Base-by-base conservation (phyloP, 306 rosid genomes). In the Vigna mungo region DNA sequence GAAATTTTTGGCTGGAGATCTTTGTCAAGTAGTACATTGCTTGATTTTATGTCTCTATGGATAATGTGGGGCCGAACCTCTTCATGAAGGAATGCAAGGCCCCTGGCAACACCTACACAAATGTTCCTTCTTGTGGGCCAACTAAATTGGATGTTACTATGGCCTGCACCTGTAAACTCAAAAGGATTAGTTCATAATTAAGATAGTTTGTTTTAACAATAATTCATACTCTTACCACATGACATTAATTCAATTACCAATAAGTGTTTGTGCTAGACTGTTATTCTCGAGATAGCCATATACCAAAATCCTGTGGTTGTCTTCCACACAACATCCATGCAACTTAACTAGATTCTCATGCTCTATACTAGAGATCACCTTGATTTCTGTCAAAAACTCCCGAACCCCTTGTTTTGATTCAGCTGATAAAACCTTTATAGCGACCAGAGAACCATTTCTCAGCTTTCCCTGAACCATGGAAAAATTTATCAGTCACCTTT, bases 281-380 rank as follows among this genome's bases (percentile, higher is more conserved):
- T 87, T 90, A 43, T 92, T 92, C 80, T 93, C 97, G 20, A 91
- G 96, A 85, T 91, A 93, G 62, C 89, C 96, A 46, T 93, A 91
- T 59, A 93, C 98, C 91, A 93, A 82, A 77, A 93, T 90, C 80
- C 97, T 81, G 46, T 91, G 90, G 53, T 77, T 62, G 61, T 64
- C 84, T 82, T 93, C 96, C 25, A 79, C 90, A 74, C 98, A 93
- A 69, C 97, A 93, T 58, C 97, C 98, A 23, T 80, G 74, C 77
- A 93, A 86, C 80, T 90, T 91, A 53, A 93, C 96, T 62, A 93
- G 84, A 85, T 88, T 93, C 23, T 88, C 91, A 36, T 93, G 97
- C 77, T 91, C 87, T 77, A 90, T 75, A 74, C 77, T 77, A 20
- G 92, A 61, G 55, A 93, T 93, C 80, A 88, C 92, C 72, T 88